Conservation (phyloP, 768 basidiomycete genomes). For the Leccinum variicolor region DNA sequence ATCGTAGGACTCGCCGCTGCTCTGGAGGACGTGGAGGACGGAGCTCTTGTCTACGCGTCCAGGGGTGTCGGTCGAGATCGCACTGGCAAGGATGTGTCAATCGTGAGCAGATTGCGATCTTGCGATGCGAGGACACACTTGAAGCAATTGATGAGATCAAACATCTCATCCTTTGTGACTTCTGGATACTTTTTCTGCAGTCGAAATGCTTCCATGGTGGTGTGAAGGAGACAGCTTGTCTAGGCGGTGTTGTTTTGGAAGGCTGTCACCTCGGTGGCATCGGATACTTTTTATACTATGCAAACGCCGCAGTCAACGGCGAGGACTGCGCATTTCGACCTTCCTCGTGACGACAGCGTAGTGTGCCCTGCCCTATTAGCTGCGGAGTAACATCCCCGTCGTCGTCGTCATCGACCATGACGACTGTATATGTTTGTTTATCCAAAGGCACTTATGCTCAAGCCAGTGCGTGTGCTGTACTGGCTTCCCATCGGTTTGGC, state of each 20-base stretch:
- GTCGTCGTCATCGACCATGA: neutral
- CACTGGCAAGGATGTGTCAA: slow-evolving; percentile 37
- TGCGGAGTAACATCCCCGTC: neutral
- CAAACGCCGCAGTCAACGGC: neutral
- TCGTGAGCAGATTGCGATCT: neutral
- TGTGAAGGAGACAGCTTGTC: slow-evolving; percentile 5
- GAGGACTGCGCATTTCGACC: neutral
- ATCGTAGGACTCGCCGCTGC: slow-evolving; percentile 88
- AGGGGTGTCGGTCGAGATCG: slow-evolving; percentile 73
- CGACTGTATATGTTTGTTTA: neutral
- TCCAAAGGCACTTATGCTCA: neutral
- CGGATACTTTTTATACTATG: neutral
- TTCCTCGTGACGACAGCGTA: neutral
- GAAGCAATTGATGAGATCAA: slow-evolving; percentile 91
- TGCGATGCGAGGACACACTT: slow-evolving; percentile 58
- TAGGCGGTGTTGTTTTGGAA: slow-evolving; percentile 10
- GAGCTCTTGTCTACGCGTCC: slow-evolving; percentile 81
- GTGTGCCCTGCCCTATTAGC: neutral
- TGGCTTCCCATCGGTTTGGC: slow-evolving; percentile 57
- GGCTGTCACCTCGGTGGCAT: slow-evolving; percentile 14
- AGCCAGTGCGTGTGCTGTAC: slow-evolving; percentile 35
- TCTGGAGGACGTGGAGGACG: slow-evolving; percentile 75
- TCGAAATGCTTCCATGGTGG: slow-evolving; percentile 74
- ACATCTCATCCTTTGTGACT: slow-evolving; percentile 90
- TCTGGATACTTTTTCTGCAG: slow-evolving; percentile 92